Percentiles rank a stretch among this genome's conserved stretches.
Evolutionary conservation across 2,329 filamentous ascomycete genomes (phyloP).

Genomic region (Didymellaceae sp.): DNA sequence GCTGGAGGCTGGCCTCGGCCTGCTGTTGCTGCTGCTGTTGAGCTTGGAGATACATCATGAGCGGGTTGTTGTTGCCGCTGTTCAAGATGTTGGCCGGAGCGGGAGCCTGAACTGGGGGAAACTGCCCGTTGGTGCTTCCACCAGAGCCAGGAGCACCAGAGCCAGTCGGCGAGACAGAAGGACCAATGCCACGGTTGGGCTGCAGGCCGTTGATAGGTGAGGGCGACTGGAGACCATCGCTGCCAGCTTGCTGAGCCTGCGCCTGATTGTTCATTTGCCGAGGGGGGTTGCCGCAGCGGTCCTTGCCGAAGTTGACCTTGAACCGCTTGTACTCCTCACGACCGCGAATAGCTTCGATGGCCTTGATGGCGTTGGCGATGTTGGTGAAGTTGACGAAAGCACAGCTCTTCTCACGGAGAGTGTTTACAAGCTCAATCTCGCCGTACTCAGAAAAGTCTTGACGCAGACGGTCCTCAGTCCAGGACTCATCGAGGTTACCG

Average conservation of each 20-base stretch:
- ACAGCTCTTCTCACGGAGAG: constrained; percentile 96
- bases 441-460: constrained; percentile 98
- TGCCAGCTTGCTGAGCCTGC: constrained; percentile 70
- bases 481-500: constrained; percentile 95
- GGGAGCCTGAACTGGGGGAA: constrained; percentile 65
- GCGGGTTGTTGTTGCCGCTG: constrained; percentile 78
- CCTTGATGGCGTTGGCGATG: constrained; percentile 99
- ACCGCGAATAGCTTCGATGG: constrained; percentile 92
- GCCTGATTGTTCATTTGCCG: constrained; percentile 75
- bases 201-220: constrained; percentile 65
- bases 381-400: constrained; percentile 99
- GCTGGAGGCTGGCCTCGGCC: constrained; percentile 46
- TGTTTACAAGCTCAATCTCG: constrained; percentile 97
- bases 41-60: constrained; percentile 92
- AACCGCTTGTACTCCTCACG: constrained; percentile 97
- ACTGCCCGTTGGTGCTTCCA: constrained; percentile 62
- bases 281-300: constrained; percentile 94
- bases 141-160: constrained; percentile 64
- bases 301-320: constrained; percentile 99
- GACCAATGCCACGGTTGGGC: constrained; percentile 58
- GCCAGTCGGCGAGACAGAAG: constrained; percentile 66
- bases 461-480: constrained; percentile 93
- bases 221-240: constrained; percentile 63
- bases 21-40: constrained; percentile 55
- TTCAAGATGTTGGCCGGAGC: constrained; percentile 79